A percentile compares a stretch with the other conserved stretches of the same genome.
Evolutionary conservation across 768 basidiomycete genomes (phyloP).

Genomic region (Gautieria morchelliformis): DNA sequence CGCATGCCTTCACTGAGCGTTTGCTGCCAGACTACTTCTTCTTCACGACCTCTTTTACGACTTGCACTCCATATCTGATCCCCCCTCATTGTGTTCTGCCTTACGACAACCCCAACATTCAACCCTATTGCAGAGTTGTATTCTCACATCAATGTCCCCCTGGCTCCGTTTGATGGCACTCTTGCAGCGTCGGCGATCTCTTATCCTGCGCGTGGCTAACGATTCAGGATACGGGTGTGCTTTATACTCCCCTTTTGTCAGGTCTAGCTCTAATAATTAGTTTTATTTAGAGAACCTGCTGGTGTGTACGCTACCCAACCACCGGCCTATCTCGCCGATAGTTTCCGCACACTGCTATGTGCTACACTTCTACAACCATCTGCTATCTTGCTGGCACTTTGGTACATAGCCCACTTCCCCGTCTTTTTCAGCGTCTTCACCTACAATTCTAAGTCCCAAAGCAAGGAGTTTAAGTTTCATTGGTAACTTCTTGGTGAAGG

Average conservation of each 20-base stretch:
- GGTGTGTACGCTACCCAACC: constrained; percentile 36
- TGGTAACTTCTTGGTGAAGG: constrained; percentile 48
- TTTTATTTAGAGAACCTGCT: constrained; percentile 23
- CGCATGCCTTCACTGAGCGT: constrained; percentile 87
- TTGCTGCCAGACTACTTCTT: constrained; percentile 28
- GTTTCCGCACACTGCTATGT: too few relatives aligned
- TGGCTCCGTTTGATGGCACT: constrained; percentile 13
- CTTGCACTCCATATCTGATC: neutral
- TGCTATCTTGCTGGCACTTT: too few relatives aligned
- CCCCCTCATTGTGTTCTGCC: neutral
- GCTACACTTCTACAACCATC: too few relatives aligned
- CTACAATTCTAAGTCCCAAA: too few relatives aligned
- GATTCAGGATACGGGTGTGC: too few relatives aligned
- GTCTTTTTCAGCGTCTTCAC: too few relatives aligned
- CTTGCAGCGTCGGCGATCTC: constrained; percentile 18
- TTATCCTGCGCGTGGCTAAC: constrained; percentile 21
- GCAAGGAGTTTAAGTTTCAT: constrained; percentile 41
- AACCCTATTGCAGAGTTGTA: neutral
- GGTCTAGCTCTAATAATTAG: too few relatives aligned
- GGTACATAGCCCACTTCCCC: too few relatives aligned
- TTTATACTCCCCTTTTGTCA: too few relatives aligned
- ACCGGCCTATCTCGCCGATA: constrained; percentile 46
- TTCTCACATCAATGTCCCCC: neutral
- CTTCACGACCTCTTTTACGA: constrained; percentile 7
- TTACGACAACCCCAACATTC: too few relatives aligned